phyloP scores from a whole-genome alignment of 441 rosid species.

The Gossypium davidsonii region DNA sequence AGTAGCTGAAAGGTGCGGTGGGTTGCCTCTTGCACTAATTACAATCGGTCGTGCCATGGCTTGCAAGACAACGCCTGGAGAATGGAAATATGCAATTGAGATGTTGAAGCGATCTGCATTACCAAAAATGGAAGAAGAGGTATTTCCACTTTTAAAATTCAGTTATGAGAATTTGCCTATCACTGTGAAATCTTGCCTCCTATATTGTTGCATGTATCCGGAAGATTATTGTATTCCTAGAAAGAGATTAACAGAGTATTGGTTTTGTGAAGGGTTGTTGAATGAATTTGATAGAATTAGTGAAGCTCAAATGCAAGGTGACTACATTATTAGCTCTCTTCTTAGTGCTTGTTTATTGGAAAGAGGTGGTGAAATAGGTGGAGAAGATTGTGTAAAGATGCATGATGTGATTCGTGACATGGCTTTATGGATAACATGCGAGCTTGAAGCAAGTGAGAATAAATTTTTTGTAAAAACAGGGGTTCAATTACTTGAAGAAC shows the following conservation, averaged over 20 bases:
- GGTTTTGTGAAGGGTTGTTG: neutral
- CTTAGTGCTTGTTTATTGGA: neutral
- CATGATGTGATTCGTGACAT: neutral
- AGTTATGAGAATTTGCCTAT: no score
- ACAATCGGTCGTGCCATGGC: no score
- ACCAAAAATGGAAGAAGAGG: no score
- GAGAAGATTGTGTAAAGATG: neutral
- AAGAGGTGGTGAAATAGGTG: neutral
- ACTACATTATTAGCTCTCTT: neutral
- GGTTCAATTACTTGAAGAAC: neutral
- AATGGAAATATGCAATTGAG: no score
- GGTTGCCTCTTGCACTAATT: no score
- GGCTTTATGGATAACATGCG: neutral
- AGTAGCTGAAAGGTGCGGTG: no score
- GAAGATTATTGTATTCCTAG: neutral
- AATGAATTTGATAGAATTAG: neutral
- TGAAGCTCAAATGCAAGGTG: neutral
- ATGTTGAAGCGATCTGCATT: no score
- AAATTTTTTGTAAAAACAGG: neutral
- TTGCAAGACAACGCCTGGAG: no score
- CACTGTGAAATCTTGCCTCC: neutral
- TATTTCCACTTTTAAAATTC: no score
- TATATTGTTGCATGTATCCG: neutral
- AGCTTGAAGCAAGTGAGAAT: neutral
- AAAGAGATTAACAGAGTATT: neutral